Conservation (phyloP, 1,284 basidiomycete species). For the Somion occarium region DNA sequence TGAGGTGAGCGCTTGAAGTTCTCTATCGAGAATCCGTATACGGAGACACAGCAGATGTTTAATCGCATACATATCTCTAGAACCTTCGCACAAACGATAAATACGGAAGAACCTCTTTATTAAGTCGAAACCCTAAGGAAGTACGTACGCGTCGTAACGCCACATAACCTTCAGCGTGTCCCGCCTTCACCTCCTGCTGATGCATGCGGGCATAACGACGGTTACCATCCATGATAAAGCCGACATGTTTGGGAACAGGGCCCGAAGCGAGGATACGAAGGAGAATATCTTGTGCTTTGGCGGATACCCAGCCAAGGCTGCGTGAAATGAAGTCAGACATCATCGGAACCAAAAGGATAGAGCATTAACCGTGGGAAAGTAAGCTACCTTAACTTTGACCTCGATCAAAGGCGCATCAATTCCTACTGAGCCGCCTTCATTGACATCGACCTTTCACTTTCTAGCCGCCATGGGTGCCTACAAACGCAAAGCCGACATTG, state of each 20-base stretch:
- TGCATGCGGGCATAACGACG: constrained; percentile 81
- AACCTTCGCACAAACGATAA: constrained; percentile 42
- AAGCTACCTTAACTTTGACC: not conserved
- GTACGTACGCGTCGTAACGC: constrained; percentile 74
- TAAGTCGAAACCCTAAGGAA: not conserved
- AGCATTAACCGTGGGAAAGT: constrained; percentile 16
- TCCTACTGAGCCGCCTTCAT: not conserved
- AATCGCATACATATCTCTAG: constrained; percentile 80
- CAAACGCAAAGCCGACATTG: constrained; percentile 12
- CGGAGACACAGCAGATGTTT: constrained; percentile 78
- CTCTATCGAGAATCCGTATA: constrained; percentile 96
- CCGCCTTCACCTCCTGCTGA: constrained; percentile 63
- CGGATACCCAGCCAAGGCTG: constrained; percentile 15
- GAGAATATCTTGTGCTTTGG: constrained; percentile 39
- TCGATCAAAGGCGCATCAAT: not conserved
- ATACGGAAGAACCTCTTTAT: not conserved
- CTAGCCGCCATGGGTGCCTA: constrained; percentile 8
- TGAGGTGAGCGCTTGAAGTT: constrained; percentile 90
- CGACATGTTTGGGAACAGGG: constrained; percentile 88
- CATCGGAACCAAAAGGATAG: constrained; percentile 11
- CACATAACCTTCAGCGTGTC: constrained; percentile 85
- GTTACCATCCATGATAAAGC: constrained; percentile 99
- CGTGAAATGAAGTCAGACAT: constrained; percentile 20
- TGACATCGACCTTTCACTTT: not conserved
- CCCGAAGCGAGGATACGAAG: constrained; percentile 70